phyloP scores from a whole-genome alignment of 2,329 filamentous ascomycete species.

The Monosporascus sp. region DNA sequence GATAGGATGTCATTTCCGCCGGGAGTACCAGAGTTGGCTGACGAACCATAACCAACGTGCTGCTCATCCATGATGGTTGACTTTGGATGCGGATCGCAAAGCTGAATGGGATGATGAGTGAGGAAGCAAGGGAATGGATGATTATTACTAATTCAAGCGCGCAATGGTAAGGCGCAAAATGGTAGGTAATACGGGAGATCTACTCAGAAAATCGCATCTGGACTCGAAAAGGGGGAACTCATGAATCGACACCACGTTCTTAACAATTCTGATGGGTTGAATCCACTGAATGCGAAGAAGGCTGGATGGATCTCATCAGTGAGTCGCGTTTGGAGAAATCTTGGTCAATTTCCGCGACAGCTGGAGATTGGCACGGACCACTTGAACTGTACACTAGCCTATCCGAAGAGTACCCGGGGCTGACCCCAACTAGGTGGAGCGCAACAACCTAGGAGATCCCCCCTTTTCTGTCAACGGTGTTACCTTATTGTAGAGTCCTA shows the following conservation, averaged over 20 bases:
- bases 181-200: neutral
- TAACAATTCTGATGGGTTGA: neutral
- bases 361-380: neutral
- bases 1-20: constrained; percentile 51
- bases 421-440: no score
- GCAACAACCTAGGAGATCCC: no score
- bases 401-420: neutral
- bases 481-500: no score
- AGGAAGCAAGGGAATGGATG: neutral
- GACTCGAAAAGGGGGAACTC: no score
- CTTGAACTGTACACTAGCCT: neutral
- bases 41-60: constrained; percentile 51
- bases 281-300: neutral
- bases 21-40: constrained; percentile 51
- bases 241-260: neutral
- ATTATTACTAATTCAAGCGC: neutral
- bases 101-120: neutral
- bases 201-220: neutral
- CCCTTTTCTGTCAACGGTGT: no score
- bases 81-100: neutral
- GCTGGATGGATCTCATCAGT: neutral
- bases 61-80: constrained; percentile 52
- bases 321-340: constrained; percentile 1
- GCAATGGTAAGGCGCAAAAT: neutral
- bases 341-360: neutral